Conservation (phyloP, 208 protist species). For the Trypanosoma melophagium region DNA sequence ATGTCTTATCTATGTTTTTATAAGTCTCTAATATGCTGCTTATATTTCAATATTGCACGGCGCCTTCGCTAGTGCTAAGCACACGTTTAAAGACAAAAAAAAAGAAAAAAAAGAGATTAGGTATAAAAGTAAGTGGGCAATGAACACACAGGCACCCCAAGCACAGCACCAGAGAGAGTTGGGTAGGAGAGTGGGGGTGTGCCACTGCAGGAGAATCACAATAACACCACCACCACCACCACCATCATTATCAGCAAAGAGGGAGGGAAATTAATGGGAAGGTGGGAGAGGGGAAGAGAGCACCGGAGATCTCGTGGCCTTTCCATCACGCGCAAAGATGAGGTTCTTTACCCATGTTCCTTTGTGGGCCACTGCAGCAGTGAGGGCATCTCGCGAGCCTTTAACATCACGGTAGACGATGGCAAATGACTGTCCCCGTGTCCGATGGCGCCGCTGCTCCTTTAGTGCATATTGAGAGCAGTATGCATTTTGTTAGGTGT, state of each 20-base stretch:
- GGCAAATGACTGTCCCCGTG: constrained; percentile 1
- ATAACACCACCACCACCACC: no score
- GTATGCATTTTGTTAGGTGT: neutral
- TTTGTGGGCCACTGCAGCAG: constrained; percentile 12
- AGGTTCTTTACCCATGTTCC: constrained; percentile 21
- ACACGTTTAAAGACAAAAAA: no score
- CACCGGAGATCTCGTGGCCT: constrained; percentile 15
- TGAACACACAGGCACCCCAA: no score
- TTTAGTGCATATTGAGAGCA: neutral
- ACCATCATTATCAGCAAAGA: no score
- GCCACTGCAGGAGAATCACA: no score
- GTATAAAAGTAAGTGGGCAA: no score
- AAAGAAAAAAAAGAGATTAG: no score
- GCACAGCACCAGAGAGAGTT: no score
- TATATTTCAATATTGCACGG: no score
- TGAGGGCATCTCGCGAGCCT: constrained; percentile 14
- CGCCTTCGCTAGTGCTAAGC: no score
- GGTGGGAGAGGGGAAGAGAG: neutral
- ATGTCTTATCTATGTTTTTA: neutral
- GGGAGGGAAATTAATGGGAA: constrained; percentile 12
- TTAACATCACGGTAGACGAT: constrained; percentile 29
- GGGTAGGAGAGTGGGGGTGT: no score
- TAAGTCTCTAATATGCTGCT: no score
- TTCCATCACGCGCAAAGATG: constrained; percentile 26
- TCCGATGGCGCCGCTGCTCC: constrained; percentile 24